These are phyloP conservation scores for Cylindricascospora bacillispora DNA, from an alignment of 1,139 yeast genomes.

Conservation along the genomic window DNA sequence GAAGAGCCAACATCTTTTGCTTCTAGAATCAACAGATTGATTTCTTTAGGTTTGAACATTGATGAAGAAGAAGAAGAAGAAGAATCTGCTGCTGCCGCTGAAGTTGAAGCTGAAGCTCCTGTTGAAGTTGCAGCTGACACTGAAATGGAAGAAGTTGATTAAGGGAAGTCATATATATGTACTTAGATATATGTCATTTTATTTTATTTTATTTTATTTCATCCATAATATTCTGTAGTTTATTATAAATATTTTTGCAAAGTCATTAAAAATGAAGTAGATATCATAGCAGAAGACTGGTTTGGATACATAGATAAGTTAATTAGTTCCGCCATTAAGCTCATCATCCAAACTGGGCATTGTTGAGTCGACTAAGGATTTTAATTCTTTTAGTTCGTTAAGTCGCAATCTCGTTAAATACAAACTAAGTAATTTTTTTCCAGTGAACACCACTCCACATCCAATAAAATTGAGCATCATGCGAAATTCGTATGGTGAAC, in stretches of 20 bases:
- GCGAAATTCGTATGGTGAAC: conserved; percentile 29
- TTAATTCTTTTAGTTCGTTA: conserved; percentile 1
- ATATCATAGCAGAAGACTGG: too few relatives aligned
- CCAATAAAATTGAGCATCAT: conserved; percentile 30
- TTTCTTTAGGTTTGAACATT: conserved; percentile 94
- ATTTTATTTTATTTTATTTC: neutral
- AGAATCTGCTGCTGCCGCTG: conserved; percentile 29
- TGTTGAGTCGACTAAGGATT: neutral
- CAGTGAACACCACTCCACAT: conserved; percentile 4
- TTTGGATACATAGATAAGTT: too few relatives aligned
- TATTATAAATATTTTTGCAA: too few relatives aligned
- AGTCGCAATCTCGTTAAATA: conserved; percentile 1
- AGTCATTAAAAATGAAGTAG: too few relatives aligned
- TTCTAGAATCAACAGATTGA: conserved; percentile 94
- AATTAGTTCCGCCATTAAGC: too few relatives aligned
- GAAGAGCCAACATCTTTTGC: conserved; percentile 98
- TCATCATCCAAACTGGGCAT: neutral
- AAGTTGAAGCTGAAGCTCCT: conserved; percentile 38
- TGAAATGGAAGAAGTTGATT: conserved; percentile 99
- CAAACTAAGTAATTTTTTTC: conserved; percentile 1
- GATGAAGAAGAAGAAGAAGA: conserved; percentile 70
- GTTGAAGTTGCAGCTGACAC: conserved; percentile 68
- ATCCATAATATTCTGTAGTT: conserved; percentile 1
- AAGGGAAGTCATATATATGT: conserved; percentile 20
- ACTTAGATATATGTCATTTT: conserved; percentile 1